phyloP scores from a whole-genome alignment of 768 basidiomycete genomes.

The Scleroderma citrinum region DNA sequence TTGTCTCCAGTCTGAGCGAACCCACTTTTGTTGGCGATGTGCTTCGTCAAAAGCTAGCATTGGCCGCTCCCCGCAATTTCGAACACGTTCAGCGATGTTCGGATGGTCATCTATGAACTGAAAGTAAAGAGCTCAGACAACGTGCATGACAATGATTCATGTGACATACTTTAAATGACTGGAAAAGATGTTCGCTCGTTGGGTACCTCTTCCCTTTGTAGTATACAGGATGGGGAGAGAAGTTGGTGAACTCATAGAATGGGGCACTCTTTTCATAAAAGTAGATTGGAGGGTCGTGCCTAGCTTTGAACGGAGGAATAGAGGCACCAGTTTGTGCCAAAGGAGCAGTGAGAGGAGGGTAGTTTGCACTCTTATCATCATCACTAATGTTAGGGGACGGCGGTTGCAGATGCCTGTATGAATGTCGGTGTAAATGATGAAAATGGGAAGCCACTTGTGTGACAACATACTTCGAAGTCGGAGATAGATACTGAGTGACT shows the following conservation, averaged over 20 bases:
- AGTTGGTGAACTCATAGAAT: conserved; percentile 70
- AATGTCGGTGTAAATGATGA: neutral
- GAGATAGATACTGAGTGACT: conserved; percentile 18
- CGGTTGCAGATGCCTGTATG: conserved; percentile 10
- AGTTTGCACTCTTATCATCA: conserved; percentile 13
- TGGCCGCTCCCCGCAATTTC: conserved; percentile 56
- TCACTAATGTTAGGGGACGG: conserved; percentile 5
- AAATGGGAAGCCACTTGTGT: neutral
- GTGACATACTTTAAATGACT: conserved; percentile 56
- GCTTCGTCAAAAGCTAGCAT: conserved; percentile 64
- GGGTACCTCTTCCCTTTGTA: conserved; percentile 63
- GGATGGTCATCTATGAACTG: conserved; percentile 59
- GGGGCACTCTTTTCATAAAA: conserved; percentile 64
- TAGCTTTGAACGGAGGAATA: conserved; percentile 22
- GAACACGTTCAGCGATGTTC: conserved; percentile 61
- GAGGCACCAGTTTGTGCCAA: conserved; percentile 23
- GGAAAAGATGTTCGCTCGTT: conserved; percentile 74
- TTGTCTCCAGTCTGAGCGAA: conserved; percentile 61
- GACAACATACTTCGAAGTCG: conserved; percentile 11
- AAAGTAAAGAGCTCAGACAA: conserved; percentile 1
- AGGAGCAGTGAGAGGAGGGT: conserved; percentile 30
- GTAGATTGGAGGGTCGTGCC: conserved; percentile 36
- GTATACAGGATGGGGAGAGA: conserved; percentile 58
- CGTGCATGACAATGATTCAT: neutral
- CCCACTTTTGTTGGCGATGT: conserved; percentile 54